These are phyloP conservation scores for Orbilia quercus DNA, from an alignment of 2,329 filamentous ascomycete genomes.

Conservation along the genomic window DNA sequence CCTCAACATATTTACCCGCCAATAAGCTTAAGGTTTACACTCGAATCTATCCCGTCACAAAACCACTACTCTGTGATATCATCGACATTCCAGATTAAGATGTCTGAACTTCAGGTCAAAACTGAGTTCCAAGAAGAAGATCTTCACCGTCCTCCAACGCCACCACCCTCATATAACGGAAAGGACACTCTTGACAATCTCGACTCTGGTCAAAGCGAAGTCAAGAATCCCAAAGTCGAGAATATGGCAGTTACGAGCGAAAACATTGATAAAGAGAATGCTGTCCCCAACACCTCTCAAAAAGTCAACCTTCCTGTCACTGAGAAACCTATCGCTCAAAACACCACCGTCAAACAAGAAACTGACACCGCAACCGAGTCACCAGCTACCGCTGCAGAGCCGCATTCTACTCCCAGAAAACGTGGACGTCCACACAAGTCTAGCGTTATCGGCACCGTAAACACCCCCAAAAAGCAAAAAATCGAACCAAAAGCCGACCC, in stretches of 20 bases:
- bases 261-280: not conserved
- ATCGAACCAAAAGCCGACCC: not conserved
- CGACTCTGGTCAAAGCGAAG: not conserved
- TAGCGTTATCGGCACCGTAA: not conserved
- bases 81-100: no score
- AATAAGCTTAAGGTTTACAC: no score
- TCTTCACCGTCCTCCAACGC: conserved; percentile 6
- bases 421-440: conserved; percentile 30
- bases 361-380: not conserved
- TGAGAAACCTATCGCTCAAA: not conserved
- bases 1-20: no score
- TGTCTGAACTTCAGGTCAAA: not conserved
- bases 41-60: no score
- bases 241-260: not conserved
- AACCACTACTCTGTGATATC: no score
- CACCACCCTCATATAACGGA: conserved; percentile 12
- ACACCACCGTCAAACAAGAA: conserved; percentile 3
- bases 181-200: not conserved
- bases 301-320: not conserved
- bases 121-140: not conserved
- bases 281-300: not conserved
- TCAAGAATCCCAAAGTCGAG: not conserved
- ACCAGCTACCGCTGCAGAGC: not conserved
- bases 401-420: conserved; percentile 29
- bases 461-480: conserved; percentile 27